A percentile compares a stretch with the other conserved stretches of the same genome.
These are phyloP conservation scores for Sugiyamaella americana DNA, from an alignment of 805 yeast species.

Conservation along the genomic window DNA sequence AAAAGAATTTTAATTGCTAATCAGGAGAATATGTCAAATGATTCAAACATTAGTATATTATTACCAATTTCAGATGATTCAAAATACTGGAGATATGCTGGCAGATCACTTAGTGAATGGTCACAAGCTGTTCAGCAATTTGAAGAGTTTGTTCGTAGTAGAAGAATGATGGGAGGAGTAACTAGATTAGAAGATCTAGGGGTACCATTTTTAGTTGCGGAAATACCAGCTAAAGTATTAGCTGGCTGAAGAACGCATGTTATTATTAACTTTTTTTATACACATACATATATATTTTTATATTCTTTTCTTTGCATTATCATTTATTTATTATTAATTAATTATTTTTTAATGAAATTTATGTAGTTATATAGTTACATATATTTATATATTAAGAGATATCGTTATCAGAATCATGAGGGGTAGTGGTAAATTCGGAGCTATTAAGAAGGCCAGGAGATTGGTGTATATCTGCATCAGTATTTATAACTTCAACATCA, in stretches of 20 bases:
- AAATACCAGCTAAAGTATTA: slow-evolving; percentile 25
- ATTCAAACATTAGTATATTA: not conserved
- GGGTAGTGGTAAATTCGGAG: too few species aligned
- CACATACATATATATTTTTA: too few species aligned
- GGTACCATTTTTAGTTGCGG: slow-evolving; percentile 35
- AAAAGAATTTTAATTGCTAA: not conserved
- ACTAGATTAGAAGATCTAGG: slow-evolving; percentile 27
- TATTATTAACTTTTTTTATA: too few species aligned
- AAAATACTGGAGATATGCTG: slow-evolving; percentile 35
- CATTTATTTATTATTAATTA: too few species aligned
- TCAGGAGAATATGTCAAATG: not conserved
- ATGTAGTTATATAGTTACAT: too few species aligned
- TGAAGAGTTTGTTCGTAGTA: slow-evolving; percentile 32
- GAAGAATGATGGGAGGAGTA: slow-evolving; percentile 24
- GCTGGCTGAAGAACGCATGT: too few species aligned
- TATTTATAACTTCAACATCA: not conserved
- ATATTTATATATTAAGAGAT: too few species aligned
- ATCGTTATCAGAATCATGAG: too few species aligned
- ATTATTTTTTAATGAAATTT: too few species aligned
- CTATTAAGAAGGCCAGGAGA: too few species aligned
- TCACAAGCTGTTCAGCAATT: slow-evolving; percentile 30
- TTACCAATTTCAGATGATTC: slow-evolving; percentile 15
- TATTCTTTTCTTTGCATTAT: too few species aligned
- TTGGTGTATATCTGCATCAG: too few species aligned
- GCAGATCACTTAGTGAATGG: slow-evolving; percentile 38